phyloP scores from a whole-genome alignment of 106 monocot genomes.

The Narthecium ossifragum region DNA sequence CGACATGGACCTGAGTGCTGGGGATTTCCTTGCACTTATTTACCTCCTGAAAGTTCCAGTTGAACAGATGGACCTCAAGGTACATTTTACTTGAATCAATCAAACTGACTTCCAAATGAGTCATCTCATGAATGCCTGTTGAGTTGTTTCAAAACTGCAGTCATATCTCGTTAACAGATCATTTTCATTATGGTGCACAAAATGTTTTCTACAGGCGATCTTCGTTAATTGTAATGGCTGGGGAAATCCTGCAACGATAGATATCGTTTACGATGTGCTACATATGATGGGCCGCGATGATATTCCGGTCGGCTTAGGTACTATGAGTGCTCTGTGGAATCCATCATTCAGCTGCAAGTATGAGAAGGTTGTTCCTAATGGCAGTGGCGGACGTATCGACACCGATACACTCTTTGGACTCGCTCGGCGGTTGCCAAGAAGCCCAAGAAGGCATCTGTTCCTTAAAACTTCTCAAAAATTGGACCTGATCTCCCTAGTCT shows the following conservation, averaged over 20 bases:
- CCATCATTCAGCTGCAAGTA: slow-evolving; percentile 53
- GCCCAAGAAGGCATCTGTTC: slow-evolving; percentile 60
- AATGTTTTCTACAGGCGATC: slow-evolving; percentile 47
- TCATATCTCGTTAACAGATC: too few species aligned
- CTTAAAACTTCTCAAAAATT: neutral
- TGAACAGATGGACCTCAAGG: slow-evolving; percentile 74
- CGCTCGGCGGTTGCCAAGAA: slow-evolving; percentile 60
- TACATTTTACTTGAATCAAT: too few species aligned
- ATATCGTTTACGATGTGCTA: slow-evolving; percentile 74
- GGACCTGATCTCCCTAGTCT: too few species aligned
- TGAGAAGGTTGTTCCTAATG: slow-evolving; percentile 64
- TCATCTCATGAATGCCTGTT: too few species aligned
- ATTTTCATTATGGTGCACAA: neutral
- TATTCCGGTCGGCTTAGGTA: slow-evolving; percentile 85
- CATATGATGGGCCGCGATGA: slow-evolving; percentile 99
- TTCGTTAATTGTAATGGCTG: slow-evolving; percentile 75
- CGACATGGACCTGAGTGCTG: slow-evolving; percentile 96
- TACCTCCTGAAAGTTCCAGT: slow-evolving; percentile 77
- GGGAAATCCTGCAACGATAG: slow-evolving; percentile 85
- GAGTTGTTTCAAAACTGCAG: too few species aligned
- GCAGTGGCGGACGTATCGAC: slow-evolving; percentile 76
- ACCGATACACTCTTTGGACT: slow-evolving; percentile 90
- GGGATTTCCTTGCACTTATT: slow-evolving; percentile 77
- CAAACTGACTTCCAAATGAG: neutral
- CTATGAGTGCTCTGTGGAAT: slow-evolving; percentile 37